Percentiles rank a stretch among this genome's conserved stretches.
phyloP scores from a whole-genome alignment of 495 filamentous ascomycete species.

The Sphaerosporella brunnea region DNA sequence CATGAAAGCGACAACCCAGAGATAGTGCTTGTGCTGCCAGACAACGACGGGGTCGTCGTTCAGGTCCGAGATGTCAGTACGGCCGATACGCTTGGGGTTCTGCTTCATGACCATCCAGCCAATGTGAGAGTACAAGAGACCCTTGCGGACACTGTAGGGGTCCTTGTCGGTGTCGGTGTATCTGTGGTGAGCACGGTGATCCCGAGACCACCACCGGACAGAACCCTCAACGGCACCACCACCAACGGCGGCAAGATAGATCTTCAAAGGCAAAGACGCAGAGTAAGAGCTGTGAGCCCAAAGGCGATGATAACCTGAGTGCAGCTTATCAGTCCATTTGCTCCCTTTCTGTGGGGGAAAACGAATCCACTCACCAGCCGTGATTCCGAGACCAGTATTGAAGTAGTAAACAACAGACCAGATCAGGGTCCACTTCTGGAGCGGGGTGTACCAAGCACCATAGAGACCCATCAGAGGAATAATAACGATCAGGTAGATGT shows the following conservation, averaged over 20 bases:
- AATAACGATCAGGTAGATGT: slow-evolving; percentile 69
- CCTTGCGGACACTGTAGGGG: slow-evolving; percentile 97
- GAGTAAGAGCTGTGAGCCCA: slow-evolving; percentile 95
- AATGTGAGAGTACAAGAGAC: slow-evolving; percentile 86
- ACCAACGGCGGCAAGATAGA: slow-evolving; percentile 82
- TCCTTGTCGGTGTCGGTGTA: slow-evolving; percentile 99
- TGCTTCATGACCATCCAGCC: slow-evolving; percentile 91
- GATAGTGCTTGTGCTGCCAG: slow-evolving; percentile 88
- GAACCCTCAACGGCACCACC: slow-evolving; percentile 93
- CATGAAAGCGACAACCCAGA: slow-evolving; percentile 78
- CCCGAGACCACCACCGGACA: slow-evolving; percentile 91
- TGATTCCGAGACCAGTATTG: slow-evolving; percentile 77
- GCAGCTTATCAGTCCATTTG: no score
- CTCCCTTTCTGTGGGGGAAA: no score
- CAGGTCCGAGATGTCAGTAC: slow-evolving; percentile 89
- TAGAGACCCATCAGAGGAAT: slow-evolving; percentile 64
- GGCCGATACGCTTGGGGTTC: slow-evolving; percentile 81
- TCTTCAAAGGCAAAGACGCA: slow-evolving; percentile 67
- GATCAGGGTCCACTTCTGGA: slow-evolving; percentile 55
- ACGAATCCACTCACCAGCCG: slow-evolving; percentile 44
- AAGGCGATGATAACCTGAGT: slow-evolving; percentile 77
- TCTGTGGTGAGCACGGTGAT: slow-evolving; percentile 93
- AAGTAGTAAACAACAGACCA: slow-evolving; percentile 85
- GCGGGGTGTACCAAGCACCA: slow-evolving; percentile 63
- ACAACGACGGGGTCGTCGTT: slow-evolving; percentile 89